Evolutionary conservation across 352 stramenopile genomes (phyloP).

Genomic region (Phytophthora cactorum): DNA sequence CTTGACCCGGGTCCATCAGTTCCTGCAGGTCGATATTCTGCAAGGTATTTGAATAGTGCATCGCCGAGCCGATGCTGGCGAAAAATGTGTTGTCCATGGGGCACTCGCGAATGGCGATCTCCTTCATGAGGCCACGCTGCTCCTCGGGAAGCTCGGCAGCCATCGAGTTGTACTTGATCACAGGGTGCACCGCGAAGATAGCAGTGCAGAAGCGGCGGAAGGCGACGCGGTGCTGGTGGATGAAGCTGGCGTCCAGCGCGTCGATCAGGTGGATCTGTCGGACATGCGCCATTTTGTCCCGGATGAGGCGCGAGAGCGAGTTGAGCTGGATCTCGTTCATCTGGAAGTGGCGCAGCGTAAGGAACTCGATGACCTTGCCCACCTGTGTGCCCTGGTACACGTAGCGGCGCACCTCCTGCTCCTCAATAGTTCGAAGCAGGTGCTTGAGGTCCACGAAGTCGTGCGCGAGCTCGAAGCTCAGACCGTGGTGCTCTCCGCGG

Average conservation of each 20-base stretch:
- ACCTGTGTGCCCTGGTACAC: constrained; percentile 61
- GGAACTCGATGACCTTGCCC: constrained; percentile 64
- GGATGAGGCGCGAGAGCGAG: constrained; percentile 46
- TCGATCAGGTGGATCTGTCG: constrained; percentile 56
- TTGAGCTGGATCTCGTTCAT: constrained; percentile 55
- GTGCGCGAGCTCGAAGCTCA: constrained; percentile 58
- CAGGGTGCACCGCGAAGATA: constrained; percentile 50
- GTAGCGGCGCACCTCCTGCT: constrained; percentile 56
- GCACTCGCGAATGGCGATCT: constrained; percentile 52
- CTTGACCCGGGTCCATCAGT: constrained; percentile 45
- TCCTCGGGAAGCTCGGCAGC: constrained; percentile 49
- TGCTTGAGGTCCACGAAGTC: constrained; percentile 61
- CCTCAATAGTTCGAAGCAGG: constrained; percentile 50
- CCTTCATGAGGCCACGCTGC: constrained; percentile 44
- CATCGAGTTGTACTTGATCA: constrained; percentile 64
- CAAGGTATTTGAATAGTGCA: constrained; percentile 62
- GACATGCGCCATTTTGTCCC: constrained; percentile 51
- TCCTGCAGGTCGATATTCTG: constrained; percentile 60
- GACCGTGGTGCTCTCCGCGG: constrained; percentile 51
- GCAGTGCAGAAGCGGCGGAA: constrained; percentile 56
- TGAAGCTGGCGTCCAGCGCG: constrained; percentile 48
- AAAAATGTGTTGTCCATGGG: constrained; percentile 64
- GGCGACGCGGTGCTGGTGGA: constrained; percentile 46
- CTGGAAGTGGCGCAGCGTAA: constrained; percentile 53
- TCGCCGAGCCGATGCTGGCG: constrained; percentile 51